Conservation (phyloP, 768 basidiomycete species). For the Wakefieldia striispora region DNA sequence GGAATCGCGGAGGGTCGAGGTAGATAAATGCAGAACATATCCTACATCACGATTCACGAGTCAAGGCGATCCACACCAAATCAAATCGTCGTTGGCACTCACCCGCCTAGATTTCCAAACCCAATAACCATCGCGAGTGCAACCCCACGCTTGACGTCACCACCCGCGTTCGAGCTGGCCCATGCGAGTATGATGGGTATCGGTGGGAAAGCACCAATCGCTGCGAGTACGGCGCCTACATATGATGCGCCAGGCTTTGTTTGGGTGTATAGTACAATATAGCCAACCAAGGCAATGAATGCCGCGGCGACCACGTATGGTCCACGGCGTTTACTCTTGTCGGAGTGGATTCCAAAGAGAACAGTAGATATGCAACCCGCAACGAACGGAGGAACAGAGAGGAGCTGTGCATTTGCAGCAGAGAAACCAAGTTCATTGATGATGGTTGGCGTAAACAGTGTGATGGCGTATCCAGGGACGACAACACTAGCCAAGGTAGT, state of each 20-base stretch:
- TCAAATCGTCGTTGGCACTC: neutral
- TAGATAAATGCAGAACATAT: slow-evolving; percentile 38
- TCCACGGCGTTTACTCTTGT: slow-evolving; percentile 40
- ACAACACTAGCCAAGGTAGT: slow-evolving; percentile 27
- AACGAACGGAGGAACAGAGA: slow-evolving; percentile 46
- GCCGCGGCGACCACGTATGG: slow-evolving; percentile 42
- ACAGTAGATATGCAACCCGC: slow-evolving; percentile 42
- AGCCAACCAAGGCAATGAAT: slow-evolving; percentile 45
- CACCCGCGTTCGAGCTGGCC: slow-evolving; percentile 49
- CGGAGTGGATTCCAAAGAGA: slow-evolving; percentile 37
- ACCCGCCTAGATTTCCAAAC: slow-evolving; percentile 50
- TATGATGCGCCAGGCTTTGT: slow-evolving; percentile 27
- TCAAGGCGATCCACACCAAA: slow-evolving; percentile 14
- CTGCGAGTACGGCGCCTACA: slow-evolving; percentile 44
- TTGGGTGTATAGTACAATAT: slow-evolving; percentile 40
- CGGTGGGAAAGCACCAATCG: slow-evolving; percentile 47
- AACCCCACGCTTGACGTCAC: slow-evolving; percentile 48
- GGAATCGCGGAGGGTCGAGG: slow-evolving; percentile 30
- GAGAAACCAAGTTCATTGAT: slow-evolving; percentile 44
- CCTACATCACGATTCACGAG: slow-evolving; percentile 9
- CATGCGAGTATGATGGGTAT: slow-evolving; percentile 45
- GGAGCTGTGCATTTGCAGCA: slow-evolving; percentile 44
- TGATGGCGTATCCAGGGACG: slow-evolving; percentile 42
- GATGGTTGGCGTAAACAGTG: slow-evolving; percentile 47
- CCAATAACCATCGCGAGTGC: slow-evolving; percentile 50